These are phyloP conservation scores for Xylaria sp. DNA, from an alignment of 2,329 filamentous ascomycete species.

Conservation along the genomic window DNA sequence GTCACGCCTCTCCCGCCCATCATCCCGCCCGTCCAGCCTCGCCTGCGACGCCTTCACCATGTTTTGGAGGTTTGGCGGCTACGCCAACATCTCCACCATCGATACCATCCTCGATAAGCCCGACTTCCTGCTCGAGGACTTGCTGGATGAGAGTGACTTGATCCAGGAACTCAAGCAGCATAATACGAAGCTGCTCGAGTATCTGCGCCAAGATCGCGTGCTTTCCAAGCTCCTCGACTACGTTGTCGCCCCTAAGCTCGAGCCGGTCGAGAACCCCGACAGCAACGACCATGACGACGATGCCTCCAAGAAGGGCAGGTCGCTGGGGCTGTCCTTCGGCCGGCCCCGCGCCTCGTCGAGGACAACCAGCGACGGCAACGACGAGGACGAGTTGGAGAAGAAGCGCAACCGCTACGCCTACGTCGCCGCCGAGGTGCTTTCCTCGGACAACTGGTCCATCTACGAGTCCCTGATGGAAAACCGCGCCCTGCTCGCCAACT, in stretches of 20 bases:
- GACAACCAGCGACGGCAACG: conserved; percentile 58
- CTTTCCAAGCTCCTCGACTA: conserved; percentile 89
- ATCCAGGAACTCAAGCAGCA: conserved; percentile 98
- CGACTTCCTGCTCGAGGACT: conserved; percentile 92
- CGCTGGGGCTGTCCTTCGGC: conserved; percentile 56
- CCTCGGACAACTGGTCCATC: conserved; percentile 97
- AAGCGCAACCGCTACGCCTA: conserved; percentile 94
- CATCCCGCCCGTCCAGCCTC: background rate
- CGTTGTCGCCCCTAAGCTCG: conserved; percentile 82
- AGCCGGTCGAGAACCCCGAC: conserved; percentile 63
- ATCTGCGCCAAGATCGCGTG: conserved; percentile 85
- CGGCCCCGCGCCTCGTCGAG: conserved; percentile 65
- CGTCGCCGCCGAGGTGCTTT: conserved; percentile 90
- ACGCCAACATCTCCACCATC: conserved; percentile 96
- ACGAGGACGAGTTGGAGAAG: conserved; percentile 84
- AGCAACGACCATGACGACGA: conserved; percentile 58
- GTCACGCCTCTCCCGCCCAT: conserved; percentile 13
- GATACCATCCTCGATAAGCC: conserved; percentile 97
- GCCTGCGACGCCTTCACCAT: conserved; percentile 68
- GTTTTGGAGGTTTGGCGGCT: conserved; percentile 99
- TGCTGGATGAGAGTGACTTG: conserved; percentile 94
- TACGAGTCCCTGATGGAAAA: conserved; percentile 92
- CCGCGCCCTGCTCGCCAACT: conserved; percentile 78
- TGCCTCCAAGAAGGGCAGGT: conserved; percentile 52
- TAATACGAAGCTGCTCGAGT: conserved; percentile 97